Percentiles rank a stretch among this genome's conserved stretches.
Evolutionary conservation across 257 asterid species (phyloP).

Genomic region (Cruciata laevipes): DNA sequence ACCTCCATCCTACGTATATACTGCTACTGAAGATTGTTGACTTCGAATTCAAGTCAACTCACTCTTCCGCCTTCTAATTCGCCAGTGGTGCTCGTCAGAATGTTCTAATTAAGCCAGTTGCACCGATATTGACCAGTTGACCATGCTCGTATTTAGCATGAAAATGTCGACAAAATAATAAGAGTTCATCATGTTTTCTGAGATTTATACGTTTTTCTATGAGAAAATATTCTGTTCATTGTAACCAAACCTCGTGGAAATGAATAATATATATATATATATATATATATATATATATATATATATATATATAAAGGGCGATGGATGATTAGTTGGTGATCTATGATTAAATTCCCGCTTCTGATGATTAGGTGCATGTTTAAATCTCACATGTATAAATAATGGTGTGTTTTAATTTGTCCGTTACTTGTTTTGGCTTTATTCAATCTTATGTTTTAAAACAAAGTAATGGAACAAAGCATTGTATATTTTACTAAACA

Average conservation of each 20-base stretch:
- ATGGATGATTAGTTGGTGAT: neutral
- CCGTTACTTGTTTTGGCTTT: no score
- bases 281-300: no score
- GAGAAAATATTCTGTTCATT: slow-evolving; percentile 1
- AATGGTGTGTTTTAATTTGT: no score
- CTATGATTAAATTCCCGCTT: neutral
- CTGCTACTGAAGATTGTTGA: neutral
- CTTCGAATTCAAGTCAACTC: neutral
- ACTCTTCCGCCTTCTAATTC: neutral
- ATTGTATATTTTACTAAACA: no score
- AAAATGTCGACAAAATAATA: neutral
- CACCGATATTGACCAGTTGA: neutral
- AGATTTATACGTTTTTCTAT: neutral
- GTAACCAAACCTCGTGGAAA: neutral
- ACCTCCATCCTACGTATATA: neutral
- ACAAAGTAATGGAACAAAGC: no score
- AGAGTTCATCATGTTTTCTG: neutral
- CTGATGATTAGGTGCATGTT: neutral
- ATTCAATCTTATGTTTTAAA: no score
- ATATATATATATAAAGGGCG: no score
- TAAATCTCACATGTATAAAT: neutral
- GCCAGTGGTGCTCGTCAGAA: neutral
- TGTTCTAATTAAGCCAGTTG: neutral
- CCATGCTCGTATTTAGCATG: neutral
- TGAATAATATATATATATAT: no score